A percentile compares a stretch with the other conserved stretches of the same genome.
phyloP scores from a whole-genome alignment of 2,329 filamentous ascomycete genomes.

The Penicillium crustosum region DNA sequence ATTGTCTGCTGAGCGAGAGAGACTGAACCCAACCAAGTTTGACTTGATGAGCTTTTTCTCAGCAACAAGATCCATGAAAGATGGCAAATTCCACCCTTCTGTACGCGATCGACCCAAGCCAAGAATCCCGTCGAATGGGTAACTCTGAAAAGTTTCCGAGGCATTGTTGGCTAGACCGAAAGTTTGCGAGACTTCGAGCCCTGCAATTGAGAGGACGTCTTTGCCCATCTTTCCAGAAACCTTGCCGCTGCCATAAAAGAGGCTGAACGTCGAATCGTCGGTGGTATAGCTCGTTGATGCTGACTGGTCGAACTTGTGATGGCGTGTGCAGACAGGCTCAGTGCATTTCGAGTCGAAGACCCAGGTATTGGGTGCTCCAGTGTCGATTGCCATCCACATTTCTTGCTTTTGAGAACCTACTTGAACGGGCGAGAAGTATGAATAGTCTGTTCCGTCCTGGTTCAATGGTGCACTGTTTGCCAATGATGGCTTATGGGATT shows the following conservation, averaged over 20 bases:
- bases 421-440: slow-evolving; percentile 54
- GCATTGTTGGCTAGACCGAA: slow-evolving; percentile 73
- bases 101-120: slow-evolving; percentile 68
- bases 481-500: slow-evolving; percentile 41
- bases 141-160: slow-evolving; percentile 71
- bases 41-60: slow-evolving; percentile 57
- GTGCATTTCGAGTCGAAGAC: slow-evolving; percentile 72
- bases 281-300: slow-evolving; percentile 64
- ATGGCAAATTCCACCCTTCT: slow-evolving; percentile 54
- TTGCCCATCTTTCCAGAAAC: slow-evolving; percentile 66
- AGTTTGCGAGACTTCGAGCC: slow-evolving; percentile 61
- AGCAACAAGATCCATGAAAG: slow-evolving; percentile 65
- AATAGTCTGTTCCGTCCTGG: slow-evolving; percentile 55
- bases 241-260: slow-evolving; percentile 75
- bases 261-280: slow-evolving; percentile 54
- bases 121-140: slow-evolving; percentile 85
- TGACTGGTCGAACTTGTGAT: slow-evolving; percentile 66
- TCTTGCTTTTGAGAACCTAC: slow-evolving; percentile 52
- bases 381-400: slow-evolving; percentile 57
- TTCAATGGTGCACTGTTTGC: slow-evolving; percentile 52
- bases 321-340: slow-evolving; percentile 64
- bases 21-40: slow-evolving; percentile 69
- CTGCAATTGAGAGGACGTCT: slow-evolving; percentile 68
- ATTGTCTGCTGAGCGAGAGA: slow-evolving; percentile 67
- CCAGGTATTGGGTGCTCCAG: slow-evolving; percentile 69